Base-by-base conservation (phyloP, 306 rosid species). In the Purshia tridentata region DNA sequence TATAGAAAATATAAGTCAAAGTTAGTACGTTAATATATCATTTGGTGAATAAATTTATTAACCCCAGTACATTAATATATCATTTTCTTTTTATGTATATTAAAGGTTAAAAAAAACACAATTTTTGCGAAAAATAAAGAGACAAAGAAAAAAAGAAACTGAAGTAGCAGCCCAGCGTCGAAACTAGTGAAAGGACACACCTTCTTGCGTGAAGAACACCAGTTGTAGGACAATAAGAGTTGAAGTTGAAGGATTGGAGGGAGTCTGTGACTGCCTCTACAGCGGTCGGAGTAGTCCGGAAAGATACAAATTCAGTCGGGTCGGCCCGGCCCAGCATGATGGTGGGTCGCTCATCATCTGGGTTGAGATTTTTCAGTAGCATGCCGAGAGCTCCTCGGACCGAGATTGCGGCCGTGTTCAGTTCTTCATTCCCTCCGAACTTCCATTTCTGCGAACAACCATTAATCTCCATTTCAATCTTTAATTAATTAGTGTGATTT, bases 281-380 rank as follows among this genome's bases (percentile, higher is more conserved):
- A 44, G 83, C 84, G 0, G 40, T 63, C 39, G 67, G 52, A 16
- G 85, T 19, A 0, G 90, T 86, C 73, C 62, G 63, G 58, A 80
- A 82, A 19, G 76, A 63, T 2, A 72, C 70, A 51, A 46, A 75
- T 13, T 81, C 76, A 0, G 93, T 80, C 5, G 93, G 93, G 50
- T 88, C 93, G 0, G 78, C 87, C 49, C 85, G 82, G 76, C 86
- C 88, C 0, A 86, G 77, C 59, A 65, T 76, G 46, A 84, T 47
- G n/a, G 76, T 4, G 14, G 81, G 46, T 67, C 84, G 74, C 13
- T 75, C 45, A 53, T 84, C 81, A 18, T 48, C 58, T 18, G 45
- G 13, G 46, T 78, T 69, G 50, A 75, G 65, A 53, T 69, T 71
- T 37, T 70, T 65, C 65, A 69, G 15, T 48, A 88, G 49, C 68